Base-by-base conservation (phyloP, 768 basidiomycete genomes). In the Lepiota brunneoincarnata region DNA sequence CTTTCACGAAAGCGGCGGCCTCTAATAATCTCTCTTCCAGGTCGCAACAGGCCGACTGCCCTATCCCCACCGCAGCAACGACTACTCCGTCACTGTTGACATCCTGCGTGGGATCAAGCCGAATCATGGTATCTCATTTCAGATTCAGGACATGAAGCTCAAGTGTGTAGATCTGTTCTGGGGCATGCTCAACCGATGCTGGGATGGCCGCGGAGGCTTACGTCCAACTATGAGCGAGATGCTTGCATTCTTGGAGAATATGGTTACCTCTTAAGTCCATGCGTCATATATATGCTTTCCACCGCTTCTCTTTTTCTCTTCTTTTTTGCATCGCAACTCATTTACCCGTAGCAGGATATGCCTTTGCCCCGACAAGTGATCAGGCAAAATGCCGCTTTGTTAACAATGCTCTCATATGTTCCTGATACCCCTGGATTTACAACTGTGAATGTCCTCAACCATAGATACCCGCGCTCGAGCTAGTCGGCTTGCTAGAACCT, bases 41-140 rank as follows among this genome's bases (percentile, higher is more conserved):
- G 69, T 83, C 37, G 74, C 76, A 0, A 80, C 80, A 2, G 81
- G 76, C 3, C 66, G 74, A 21, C 62, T 80, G 12, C 82, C 82
- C 0, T 84, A 80, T 38, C 69, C 80, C 0, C 70, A 80, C 52
- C 74, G 82, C 14, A 71, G 67, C 38, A 83, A 82, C 45, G 82
- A 84, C 53, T 75, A 78, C 36, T 75, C 80, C 34, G 81, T 84
- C 46, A 79, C 74, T 12, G 67, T 82, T 4, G 82, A 83, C 44
- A 79, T 84, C 35, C 55, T 83, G 28, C 71, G 80, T 5, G 79
- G 81, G 1, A 70, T 79, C 17, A 73, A 71, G 41, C 82, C 82
- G 0, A 72, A 72, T 12, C 65, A 71, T 23, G 73, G 70, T 2
- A 59, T 66, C 31, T 49, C 59, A 17, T 59, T 67, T 12, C 61